Conservation (phyloP, 148 eudicot genomes). For the Silene latifolia region DNA sequence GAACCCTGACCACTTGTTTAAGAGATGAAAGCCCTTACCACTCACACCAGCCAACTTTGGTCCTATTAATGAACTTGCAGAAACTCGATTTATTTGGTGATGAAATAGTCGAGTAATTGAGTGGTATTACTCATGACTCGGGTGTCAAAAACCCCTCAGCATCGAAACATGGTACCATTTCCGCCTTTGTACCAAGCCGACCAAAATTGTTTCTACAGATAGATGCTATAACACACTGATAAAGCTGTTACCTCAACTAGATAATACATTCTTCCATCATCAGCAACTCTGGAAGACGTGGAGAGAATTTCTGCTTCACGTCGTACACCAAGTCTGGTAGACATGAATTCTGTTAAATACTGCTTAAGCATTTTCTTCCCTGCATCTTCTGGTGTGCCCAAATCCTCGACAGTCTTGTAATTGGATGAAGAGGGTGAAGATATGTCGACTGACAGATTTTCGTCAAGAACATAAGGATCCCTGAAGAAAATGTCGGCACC, state of each 20-base stretch:
- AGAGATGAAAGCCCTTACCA: too few relatives aligned
- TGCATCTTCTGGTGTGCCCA: slow-evolving; percentile 86
- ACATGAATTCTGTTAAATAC: slow-evolving; percentile 96
- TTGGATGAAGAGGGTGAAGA: slow-evolving; percentile 97
- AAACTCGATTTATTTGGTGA: too few relatives aligned
- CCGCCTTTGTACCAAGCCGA: too few relatives aligned
- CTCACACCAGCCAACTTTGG: too few relatives aligned
- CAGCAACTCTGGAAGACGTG: slow-evolving; percentile 79
- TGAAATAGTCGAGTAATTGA: too few relatives aligned
- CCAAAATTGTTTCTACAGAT: too few relatives aligned
- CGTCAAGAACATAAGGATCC: slow-evolving; percentile 89
- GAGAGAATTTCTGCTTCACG: slow-evolving; percentile 72
- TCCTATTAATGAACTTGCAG: too few relatives aligned
- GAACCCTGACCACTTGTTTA: too few relatives aligned
- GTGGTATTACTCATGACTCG: too few relatives aligned
- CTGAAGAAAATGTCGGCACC: slow-evolving; percentile 95
- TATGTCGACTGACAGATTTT: slow-evolving; percentile 67
- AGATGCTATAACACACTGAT: neutral
- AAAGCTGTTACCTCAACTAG: slow-evolving; percentile 65
- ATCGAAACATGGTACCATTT: too few relatives aligned
- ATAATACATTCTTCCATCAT: slow-evolving; percentile 88
- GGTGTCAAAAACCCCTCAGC: too few relatives aligned
- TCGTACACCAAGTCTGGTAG: slow-evolving; percentile 91
- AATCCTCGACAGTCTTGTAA: slow-evolving; percentile 79
- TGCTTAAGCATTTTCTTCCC: slow-evolving; percentile 71